Percentiles rank a stretch among this genome's conserved stretches.
Conservation (phyloP, 2,329 filamentous ascomycete species). For the Botrytis galanthina region DNA sequence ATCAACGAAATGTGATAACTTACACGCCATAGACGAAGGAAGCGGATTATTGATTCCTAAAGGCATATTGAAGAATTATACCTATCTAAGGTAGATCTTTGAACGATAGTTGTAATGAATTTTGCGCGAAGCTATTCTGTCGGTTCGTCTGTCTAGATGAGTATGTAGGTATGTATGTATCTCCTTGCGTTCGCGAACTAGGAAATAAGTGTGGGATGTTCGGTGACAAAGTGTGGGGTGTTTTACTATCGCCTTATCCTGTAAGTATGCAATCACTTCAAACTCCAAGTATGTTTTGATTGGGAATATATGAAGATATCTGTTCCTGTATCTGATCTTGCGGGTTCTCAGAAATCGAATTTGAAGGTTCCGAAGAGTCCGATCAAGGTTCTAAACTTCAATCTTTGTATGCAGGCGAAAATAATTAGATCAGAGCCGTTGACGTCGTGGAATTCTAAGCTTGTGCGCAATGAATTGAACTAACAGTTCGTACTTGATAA, state of each 20-base stretch:
- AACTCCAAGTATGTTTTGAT: not conserved
- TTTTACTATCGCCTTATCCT: constrained; percentile 1
- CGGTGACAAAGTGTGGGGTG: constrained; percentile 11
- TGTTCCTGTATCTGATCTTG: not conserved
- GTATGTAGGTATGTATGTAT: not conserved
- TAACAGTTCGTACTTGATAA: not conserved
- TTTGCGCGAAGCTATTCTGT: constrained; percentile 6
- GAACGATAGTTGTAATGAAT: not conserved
- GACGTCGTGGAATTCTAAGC: not conserved
- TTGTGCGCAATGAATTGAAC: not conserved
- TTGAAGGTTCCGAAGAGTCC: not conserved
- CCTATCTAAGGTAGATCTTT: not conserved
- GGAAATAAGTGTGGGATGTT: not conserved
- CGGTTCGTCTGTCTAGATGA: not conserved
- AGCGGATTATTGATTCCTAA: constrained; percentile 68
- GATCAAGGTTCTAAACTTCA: not conserved
- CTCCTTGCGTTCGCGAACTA: not conserved
- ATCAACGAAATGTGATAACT: constrained; percentile 41
- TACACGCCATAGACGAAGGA: constrained; percentile 66
- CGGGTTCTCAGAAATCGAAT: not conserved
- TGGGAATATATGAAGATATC: not conserved
- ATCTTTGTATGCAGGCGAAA: not conserved
- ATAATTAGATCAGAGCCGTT: not conserved
- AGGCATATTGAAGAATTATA: constrained; percentile 22
- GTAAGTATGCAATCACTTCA: not conserved